Percentiles rank a stretch among this genome's conserved stretches.
Conservation (phyloP, 257 asterid genomes). For the Paraleonurus japonicus region DNA sequence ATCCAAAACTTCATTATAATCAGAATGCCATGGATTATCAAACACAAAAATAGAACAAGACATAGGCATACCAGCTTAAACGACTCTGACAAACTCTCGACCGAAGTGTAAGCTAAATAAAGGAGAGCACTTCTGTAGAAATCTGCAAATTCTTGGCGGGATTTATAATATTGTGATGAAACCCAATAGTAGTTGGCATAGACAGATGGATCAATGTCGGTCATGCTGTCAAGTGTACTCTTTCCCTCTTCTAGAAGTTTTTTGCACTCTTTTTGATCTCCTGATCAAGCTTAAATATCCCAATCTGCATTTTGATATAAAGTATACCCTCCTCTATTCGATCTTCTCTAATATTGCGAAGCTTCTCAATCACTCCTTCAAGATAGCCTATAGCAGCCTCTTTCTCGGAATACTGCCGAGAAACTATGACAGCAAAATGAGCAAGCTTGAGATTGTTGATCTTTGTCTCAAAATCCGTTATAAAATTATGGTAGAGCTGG, state of each 20-base stretch:
- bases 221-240: slow-evolving; percentile 90
- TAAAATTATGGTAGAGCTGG: slow-evolving; percentile 88
- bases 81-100: slow-evolving; percentile 80
- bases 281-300: slow-evolving; percentile 72
- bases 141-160: slow-evolving; percentile 88
- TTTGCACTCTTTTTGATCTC: slow-evolving; percentile 86
- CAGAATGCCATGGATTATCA: slow-evolving; percentile 8
- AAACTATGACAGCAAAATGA: slow-evolving; percentile 87
- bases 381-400: slow-evolving; percentile 80
- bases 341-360: slow-evolving; percentile 69
- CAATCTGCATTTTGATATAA: slow-evolving; percentile 86
- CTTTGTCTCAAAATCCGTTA: slow-evolving; percentile 92
- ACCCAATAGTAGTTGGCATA: slow-evolving; percentile 94
- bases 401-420: slow-evolving; percentile 78
- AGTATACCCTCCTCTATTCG: slow-evolving; percentile 91
- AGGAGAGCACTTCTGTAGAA: slow-evolving; percentile 95
- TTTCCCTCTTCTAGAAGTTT: slow-evolving; percentile 86
- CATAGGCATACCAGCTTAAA: slow-evolving; percentile 78
- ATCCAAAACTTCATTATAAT: not conserved
- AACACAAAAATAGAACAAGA: slow-evolving; percentile 11
- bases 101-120: slow-evolving; percentile 87
- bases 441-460: slow-evolving; percentile 98
- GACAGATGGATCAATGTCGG: slow-evolving; percentile 96
- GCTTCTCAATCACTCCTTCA: slow-evolving; percentile 91
- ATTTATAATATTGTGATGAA: slow-evolving; percentile 82